phyloP scores from a whole-genome alignment of 305 asterid genomes.

The Striga hermonthica region DNA sequence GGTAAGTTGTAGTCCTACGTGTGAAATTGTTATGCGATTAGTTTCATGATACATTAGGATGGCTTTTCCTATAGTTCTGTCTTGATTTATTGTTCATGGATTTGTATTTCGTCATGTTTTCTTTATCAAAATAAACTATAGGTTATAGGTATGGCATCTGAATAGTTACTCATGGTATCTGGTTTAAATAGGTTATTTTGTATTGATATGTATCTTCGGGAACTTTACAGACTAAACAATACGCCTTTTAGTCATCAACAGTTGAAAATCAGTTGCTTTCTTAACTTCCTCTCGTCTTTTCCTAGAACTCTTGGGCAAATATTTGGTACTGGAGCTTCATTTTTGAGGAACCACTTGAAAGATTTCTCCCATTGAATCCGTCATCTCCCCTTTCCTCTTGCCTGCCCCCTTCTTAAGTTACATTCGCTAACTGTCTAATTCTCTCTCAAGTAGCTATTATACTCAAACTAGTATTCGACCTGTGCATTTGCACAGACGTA shows the following conservation, averaged over 20 bases:
- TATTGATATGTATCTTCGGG: slow-evolving; percentile 9
- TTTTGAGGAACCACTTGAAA: slow-evolving; percentile 18
- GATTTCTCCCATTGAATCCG: neutral
- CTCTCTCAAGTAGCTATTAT: neutral
- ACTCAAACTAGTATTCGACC: too few relatives aligned
- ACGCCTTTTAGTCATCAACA: slow-evolving; percentile 12
- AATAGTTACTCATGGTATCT: slow-evolving; percentile 9
- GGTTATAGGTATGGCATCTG: slow-evolving; percentile 8
- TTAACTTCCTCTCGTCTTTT: slow-evolving; percentile 24
- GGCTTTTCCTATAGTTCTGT: slow-evolving; percentile 5
- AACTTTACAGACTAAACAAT: slow-evolving; percentile 7
- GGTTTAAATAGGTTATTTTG: neutral
- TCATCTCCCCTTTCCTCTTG: neutral
- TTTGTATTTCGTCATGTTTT: slow-evolving; percentile 5
- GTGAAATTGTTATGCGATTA: neutral
- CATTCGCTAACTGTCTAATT: neutral
- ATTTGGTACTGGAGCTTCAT: slow-evolving; percentile 6
- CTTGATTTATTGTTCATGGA: slow-evolving; percentile 6
- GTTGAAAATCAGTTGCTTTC: slow-evolving; percentile 22
- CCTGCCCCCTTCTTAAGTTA: neutral
- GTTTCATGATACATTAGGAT: neutral
- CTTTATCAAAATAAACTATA: neutral
- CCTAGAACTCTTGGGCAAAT: slow-evolving; percentile 20
- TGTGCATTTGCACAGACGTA: too few relatives aligned
- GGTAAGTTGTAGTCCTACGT: slow-evolving; percentile 53